Evolutionary conservation across 2,329 filamentous ascomycete genomes (phyloP).

Genomic region (Chalaropsis ovoidea): DNA sequence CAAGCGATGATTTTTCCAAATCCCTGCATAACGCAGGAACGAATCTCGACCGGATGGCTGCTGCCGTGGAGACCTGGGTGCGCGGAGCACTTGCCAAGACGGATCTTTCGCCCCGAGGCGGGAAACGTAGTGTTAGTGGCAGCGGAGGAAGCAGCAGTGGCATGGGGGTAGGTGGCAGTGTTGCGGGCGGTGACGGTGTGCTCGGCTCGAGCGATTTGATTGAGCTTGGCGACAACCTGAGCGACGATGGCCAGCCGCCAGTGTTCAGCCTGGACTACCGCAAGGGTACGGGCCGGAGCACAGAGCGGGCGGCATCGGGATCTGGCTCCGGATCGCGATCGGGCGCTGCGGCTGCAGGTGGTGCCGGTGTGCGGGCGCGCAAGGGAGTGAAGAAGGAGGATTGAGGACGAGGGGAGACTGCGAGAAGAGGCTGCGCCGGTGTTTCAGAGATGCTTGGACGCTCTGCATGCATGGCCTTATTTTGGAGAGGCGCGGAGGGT

Average conservation of each 20-base stretch:
- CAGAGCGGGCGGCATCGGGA: background rate
- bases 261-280: slow-evolving; percentile 7
- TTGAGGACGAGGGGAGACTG: background rate
- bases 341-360: slow-evolving; percentile 15
- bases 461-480: no score
- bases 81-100: slow-evolving; percentile 65
- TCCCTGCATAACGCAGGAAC: slow-evolving; percentile 36
- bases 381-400: slow-evolving; percentile 12
- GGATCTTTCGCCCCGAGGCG: background rate
- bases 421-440: no score
- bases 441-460: no score
- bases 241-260: slow-evolving; percentile 41
- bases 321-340: background rate
- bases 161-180: slow-evolving; percentile 30
- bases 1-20: slow-evolving; percentile 9
- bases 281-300: background rate
- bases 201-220: slow-evolving; percentile 48
- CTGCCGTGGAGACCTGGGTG: slow-evolving; percentile 83
- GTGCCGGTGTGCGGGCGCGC: slow-evolving; percentile 7
- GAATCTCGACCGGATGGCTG: slow-evolving; percentile 70
- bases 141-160: slow-evolving; percentile 6
- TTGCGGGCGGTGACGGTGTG: slow-evolving; percentile 37
- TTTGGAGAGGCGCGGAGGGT: background rate
- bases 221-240: slow-evolving; percentile 55
- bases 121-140: slow-evolving; percentile 1